Conservation (phyloP, 768 basidiomycete genomes). For the Amanita phalloides region DNA sequence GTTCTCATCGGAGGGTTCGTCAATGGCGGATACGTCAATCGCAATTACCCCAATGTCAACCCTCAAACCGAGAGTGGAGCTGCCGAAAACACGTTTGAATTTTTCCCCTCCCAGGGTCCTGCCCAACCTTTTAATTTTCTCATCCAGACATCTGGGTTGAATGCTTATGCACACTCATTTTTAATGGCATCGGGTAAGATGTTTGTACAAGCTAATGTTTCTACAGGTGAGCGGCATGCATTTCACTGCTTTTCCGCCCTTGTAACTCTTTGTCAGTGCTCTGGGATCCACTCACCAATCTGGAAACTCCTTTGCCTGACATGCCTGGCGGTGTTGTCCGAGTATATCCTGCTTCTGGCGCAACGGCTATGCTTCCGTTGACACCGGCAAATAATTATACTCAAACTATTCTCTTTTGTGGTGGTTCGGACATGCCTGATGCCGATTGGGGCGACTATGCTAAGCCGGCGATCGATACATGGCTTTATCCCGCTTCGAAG, state of each 20-base stretch:
- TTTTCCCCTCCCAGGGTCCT: conserved; percentile 54
- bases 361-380: conserved; percentile 84
- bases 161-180: conserved; percentile 66
- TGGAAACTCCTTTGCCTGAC: conserved; percentile 51
- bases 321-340: conserved; percentile 70
- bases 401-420: conserved; percentile 84
- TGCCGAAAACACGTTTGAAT: conserved; percentile 77
- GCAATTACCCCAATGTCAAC: conserved; percentile 60
- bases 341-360: conserved; percentile 87
- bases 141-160: conserved; percentile 62
- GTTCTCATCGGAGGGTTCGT: conserved; percentile 76
- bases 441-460: conserved; percentile 70
- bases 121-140: conserved; percentile 57
- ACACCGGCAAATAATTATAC: conserved; percentile 83
- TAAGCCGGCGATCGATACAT: conserved; percentile 63
- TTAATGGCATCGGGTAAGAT: conserved; percentile 69
- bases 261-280: conserved; percentile 19
- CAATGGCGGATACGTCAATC: conserved; percentile 71
- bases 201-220: conserved; percentile 76
- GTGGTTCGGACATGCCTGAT: conserved; percentile 72
- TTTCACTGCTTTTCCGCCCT: conserved; percentile 3
- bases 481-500: conserved; percentile 53
- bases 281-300: conserved; percentile 45
- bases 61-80: conserved; percentile 53
- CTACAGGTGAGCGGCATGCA: conserved; percentile 42